Evolutionary conservation across 192 early-diverging fungal genomes (phyloP).

Genomic region (Rhizophagus sp.): DNA sequence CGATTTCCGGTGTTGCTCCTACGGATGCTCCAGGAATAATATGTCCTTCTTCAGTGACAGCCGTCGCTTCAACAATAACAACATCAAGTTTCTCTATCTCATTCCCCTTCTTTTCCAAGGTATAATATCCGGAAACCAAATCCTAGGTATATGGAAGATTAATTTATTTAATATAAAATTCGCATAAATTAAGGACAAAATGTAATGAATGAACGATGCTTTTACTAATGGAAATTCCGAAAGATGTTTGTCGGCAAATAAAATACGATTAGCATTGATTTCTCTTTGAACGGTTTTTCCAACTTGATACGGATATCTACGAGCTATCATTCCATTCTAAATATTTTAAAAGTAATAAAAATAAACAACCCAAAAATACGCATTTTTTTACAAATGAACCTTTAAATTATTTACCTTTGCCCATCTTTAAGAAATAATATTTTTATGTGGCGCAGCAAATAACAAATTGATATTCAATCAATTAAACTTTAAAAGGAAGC

Average conservation of each 20-base stretch:
- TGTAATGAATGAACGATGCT: neutral
- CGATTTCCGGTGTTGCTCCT: conserved; percentile 43
- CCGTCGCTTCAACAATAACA: conserved; percentile 44
- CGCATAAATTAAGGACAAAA: neutral
- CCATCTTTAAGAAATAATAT: conserved; percentile 30
- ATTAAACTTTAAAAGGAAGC: neutral
- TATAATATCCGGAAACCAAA: conserved; percentile 26
- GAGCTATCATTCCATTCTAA: conserved; percentile 40
- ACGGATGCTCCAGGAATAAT: conserved; percentile 47
- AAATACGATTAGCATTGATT: conserved; percentile 43
- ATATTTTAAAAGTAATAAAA: neutral
- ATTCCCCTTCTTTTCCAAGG: conserved; percentile 14
- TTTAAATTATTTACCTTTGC: conserved; percentile 31
- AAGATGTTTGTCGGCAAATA: conserved; percentile 49
- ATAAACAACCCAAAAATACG: neutral
- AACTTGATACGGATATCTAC: conserved; percentile 47
- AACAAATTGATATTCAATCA: neutral
- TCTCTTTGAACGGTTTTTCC: conserved; percentile 40
- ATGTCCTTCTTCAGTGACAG: conserved; percentile 44
- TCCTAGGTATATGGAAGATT: neutral
- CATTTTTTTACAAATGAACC: neutral
- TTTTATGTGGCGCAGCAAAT: neutral
- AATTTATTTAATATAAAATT: neutral
- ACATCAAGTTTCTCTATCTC: conserved; percentile 39
- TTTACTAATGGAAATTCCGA: conserved; percentile 43